Conservation (phyloP, 2,329 filamentous ascomycete genomes). For the Stenocarpella maydis region DNA sequence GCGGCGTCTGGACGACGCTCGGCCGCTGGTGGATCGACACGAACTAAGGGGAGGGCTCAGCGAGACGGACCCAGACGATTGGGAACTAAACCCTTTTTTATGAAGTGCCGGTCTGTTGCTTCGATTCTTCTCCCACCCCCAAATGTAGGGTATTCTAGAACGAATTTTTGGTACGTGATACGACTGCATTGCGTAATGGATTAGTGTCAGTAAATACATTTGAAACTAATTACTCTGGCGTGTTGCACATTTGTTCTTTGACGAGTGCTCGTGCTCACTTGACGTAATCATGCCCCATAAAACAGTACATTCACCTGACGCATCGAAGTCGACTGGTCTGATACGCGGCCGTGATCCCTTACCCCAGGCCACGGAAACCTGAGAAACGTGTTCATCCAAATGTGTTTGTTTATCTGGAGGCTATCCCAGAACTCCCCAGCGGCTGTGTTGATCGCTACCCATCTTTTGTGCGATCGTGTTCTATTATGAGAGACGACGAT, state of each 20-base stretch:
- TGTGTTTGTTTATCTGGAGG: background rate
- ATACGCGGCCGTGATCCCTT: background rate
- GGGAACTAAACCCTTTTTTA: slow-evolving; percentile 8
- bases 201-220: slow-evolving; percentile 22
- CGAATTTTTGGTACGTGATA: slow-evolving; percentile 17
- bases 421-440: background rate
- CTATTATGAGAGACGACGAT: slow-evolving; percentile 8
- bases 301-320: background rate
- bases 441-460: background rate
- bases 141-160: slow-evolving; percentile 15
- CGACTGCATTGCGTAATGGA: slow-evolving; percentile 14
- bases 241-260: too few species aligned
- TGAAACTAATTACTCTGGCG: too few species aligned
- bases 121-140: background rate
- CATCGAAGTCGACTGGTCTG: too few species aligned
- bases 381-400: background rate
- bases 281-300: background rate
- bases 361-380: background rate
- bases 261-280: background rate
- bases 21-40: slow-evolving; percentile 12
- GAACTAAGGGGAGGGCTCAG: background rate
- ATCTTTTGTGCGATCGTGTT: background rate
- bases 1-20: slow-evolving; percentile 49
- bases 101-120: slow-evolving; percentile 9
- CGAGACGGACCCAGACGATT: slow-evolving; percentile 1